These are phyloP conservation scores for Viola pubescens DNA, from an alignment of 441 rosid genomes.

Conservation along the genomic window DNA sequence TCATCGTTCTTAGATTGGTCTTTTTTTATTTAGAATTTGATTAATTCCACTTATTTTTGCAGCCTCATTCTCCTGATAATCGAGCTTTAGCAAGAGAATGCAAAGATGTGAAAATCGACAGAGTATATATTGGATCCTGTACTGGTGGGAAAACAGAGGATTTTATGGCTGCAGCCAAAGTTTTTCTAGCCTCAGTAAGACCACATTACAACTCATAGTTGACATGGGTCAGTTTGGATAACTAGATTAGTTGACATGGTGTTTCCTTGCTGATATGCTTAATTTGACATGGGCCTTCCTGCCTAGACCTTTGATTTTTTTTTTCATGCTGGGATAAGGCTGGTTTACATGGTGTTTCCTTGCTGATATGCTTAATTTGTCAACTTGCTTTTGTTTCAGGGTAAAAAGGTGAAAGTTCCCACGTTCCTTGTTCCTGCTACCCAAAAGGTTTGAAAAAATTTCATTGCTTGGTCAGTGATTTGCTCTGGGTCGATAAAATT, in stretches of 20 bases:
- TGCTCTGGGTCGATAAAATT: neutral
- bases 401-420: constrained; percentile 87
- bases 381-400: constrained; percentile 40
- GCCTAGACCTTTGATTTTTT: no score
- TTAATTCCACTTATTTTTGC: constrained; percentile 13
- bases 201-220: constrained; percentile 1
- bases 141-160: constrained; percentile 98
- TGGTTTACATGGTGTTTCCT: no score
- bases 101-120: constrained; percentile 94
- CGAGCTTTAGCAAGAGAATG: constrained; percentile 97
- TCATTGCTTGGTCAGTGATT: neutral
- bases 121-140: constrained; percentile 96
- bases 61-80: constrained; percentile 99
- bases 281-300: no score
- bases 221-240: no score
- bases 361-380: neutral
- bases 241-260: no score
- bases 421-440: constrained; percentile 98
- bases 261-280: no score
- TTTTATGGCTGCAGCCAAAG: constrained; percentile 90
- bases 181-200: constrained; percentile 72
- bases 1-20: neutral
- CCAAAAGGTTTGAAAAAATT: constrained; percentile 51
- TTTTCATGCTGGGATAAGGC: no score
- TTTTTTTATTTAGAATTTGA: neutral